A percentile compares a stretch with the other conserved stretches of the same genome.
These are phyloP conservation scores for Alternaria gansuensis DNA, from an alignment of 2,329 filamentous ascomycete species.

Conservation along the genomic window DNA sequence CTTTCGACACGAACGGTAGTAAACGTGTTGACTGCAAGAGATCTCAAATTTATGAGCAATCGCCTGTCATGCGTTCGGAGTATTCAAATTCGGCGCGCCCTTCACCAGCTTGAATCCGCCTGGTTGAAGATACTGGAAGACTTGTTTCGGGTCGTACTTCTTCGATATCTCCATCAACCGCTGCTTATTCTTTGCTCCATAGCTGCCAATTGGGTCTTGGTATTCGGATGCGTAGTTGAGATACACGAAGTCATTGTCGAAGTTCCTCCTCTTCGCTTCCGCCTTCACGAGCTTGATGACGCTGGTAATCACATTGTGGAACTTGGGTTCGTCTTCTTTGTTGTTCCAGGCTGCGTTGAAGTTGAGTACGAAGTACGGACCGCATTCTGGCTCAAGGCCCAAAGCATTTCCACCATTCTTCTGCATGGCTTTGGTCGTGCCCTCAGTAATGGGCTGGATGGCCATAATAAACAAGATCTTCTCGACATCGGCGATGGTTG, in stretches of 20 bases:
- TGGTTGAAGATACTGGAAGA: slow-evolving; percentile 54
- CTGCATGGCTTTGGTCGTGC: slow-evolving; percentile 21
- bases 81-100: slow-evolving; percentile 10
- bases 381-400: slow-evolving; percentile 27
- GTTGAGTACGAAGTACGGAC: slow-evolving; percentile 30
- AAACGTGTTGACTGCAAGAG: no score
- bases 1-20: no score
- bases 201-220: slow-evolving; percentile 54
- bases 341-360: slow-evolving; percentile 25
- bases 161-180: slow-evolving; percentile 43
- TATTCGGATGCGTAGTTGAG: slow-evolving; percentile 38
- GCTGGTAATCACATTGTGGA: slow-evolving; percentile 19
- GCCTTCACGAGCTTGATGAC: slow-evolving; percentile 16
- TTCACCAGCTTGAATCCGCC: slow-evolving; percentile 53
- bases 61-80: not conserved
- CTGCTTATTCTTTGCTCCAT: slow-evolving; percentile 44
- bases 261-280: slow-evolving; percentile 16
- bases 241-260: slow-evolving; percentile 27
- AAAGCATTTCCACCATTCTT: slow-evolving; percentile 40
- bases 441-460: slow-evolving; percentile 27
- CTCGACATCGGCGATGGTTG: slow-evolving; percentile 26
- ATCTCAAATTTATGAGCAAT: not conserved
- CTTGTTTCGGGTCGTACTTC: slow-evolving; percentile 52
- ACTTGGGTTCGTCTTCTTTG: slow-evolving; percentile 19
- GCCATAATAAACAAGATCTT: slow-evolving; percentile 30